phyloP scores from a whole-genome alignment of 2,329 filamentous ascomycete species.

The Hypoxylon sp. region DNA sequence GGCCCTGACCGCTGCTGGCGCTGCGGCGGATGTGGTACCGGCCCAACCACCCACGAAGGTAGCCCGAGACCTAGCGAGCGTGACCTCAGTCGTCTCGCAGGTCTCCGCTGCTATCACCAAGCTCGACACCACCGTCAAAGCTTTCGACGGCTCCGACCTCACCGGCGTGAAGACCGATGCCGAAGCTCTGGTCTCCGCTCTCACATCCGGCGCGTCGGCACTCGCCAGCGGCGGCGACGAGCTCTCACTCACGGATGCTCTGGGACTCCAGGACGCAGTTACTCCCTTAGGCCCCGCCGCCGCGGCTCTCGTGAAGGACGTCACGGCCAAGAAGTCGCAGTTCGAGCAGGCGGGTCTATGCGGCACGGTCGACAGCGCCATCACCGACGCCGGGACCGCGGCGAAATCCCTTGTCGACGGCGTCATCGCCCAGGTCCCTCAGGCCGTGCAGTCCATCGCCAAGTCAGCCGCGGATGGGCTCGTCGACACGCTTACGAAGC shows the following conservation, averaged over 20 bases:
- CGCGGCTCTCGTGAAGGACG: constrained; percentile 29
- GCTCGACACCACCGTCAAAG: constrained; percentile 44
- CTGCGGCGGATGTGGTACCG: constrained; percentile 32
- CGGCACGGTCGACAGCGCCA: constrained; percentile 12
- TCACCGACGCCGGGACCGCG: constrained; percentile 27
- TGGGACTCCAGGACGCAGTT: constrained; percentile 24
- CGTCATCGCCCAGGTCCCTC: constrained; percentile 34
- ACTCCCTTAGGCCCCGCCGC: constrained; percentile 24
- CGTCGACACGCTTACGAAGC: constrained; percentile 23
- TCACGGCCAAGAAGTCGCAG: constrained; percentile 36
- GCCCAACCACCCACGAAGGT: constrained; percentile 27
- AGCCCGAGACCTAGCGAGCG: constrained; percentile 35
- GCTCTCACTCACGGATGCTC: constrained; percentile 29
- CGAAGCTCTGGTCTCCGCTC: constrained; percentile 34
- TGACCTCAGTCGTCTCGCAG: constrained; percentile 37
- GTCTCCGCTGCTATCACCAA: constrained; percentile 40
- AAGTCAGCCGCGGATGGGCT: constrained; percentile 22
- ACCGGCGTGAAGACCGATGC: constrained; percentile 38
- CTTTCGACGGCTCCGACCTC: constrained; percentile 40
- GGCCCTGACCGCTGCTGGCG: constrained; percentile 39
- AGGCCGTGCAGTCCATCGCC: constrained; percentile 26
- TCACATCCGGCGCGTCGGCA: constrained; percentile 36
- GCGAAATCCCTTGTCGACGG: constrained; percentile 33
- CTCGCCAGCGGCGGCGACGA: constrained; percentile 15
- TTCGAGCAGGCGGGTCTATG: constrained; percentile 39